These are phyloP conservation scores for Laetiporus sulphureus DNA, from an alignment of 1,284 basidiomycete genomes.

Conservation along the genomic window DNA sequence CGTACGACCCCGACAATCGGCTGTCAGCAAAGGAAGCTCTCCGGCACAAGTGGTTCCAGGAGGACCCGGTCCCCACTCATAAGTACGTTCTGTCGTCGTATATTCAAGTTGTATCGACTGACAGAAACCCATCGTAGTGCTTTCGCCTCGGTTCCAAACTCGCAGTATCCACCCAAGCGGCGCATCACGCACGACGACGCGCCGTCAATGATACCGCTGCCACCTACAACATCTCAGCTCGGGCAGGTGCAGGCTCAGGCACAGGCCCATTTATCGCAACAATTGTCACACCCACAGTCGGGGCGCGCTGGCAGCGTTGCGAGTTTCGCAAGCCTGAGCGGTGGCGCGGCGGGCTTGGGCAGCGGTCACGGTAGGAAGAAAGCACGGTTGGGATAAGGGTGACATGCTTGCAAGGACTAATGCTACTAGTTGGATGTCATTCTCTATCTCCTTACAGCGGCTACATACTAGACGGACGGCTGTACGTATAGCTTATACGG, in stretches of 20 bases:
- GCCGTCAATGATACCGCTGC: constrained; percentile 66
- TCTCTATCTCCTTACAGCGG: too few species aligned
- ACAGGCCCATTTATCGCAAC: constrained; percentile 24
- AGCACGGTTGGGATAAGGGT: constrained; percentile 30
- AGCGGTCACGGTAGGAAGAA: constrained; percentile 37
- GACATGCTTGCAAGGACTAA: too few species aligned
- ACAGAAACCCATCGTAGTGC: constrained; percentile 36
- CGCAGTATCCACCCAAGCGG: constrained; percentile 65
- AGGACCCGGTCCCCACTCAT: constrained; percentile 67
- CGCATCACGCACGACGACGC: constrained; percentile 76
- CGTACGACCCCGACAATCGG: constrained; percentile 86
- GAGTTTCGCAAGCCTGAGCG: constrained; percentile 47
- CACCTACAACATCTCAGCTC: constrained; percentile 30
- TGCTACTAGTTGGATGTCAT: too few species aligned
- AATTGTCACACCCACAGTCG: constrained; percentile 34
- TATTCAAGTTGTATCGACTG: neutral
- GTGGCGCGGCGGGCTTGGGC: constrained; percentile 31
- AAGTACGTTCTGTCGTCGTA: constrained; percentile 44
- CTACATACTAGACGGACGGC: too few species aligned
- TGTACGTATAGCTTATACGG: too few species aligned
- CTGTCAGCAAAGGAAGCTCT: constrained; percentile 82
- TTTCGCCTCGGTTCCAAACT: constrained; percentile 45
- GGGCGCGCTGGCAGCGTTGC: constrained; percentile 42
- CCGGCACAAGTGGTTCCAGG: constrained; percentile 75
- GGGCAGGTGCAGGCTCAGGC: constrained; percentile 32